These are phyloP conservation scores for Lonicera japonica DNA, from an alignment of 129 eudicot genomes.

Conservation along the genomic window DNA sequence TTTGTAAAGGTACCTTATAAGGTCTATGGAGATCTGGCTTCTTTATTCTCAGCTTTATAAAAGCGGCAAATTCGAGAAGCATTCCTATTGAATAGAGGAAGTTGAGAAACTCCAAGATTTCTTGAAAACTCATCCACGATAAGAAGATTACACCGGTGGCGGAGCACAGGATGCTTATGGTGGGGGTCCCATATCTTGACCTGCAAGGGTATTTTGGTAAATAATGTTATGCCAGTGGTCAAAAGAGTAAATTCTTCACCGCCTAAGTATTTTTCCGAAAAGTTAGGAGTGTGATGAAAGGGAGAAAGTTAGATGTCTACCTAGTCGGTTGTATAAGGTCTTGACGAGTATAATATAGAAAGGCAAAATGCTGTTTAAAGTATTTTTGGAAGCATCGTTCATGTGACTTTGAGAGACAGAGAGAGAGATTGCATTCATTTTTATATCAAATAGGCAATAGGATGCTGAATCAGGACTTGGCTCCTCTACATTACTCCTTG, in stretches of 20 bases:
- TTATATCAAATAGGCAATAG: too few species aligned
- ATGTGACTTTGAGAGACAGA: too few species aligned
- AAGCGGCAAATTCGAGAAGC: slow-evolving; percentile 89
- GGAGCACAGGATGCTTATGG: slow-evolving; percentile 76
- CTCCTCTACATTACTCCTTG: too few species aligned
- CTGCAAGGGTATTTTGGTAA: slow-evolving; percentile 27
- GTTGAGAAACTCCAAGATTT: slow-evolving; percentile 83
- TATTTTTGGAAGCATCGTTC: not conserved
- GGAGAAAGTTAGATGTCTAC: too few species aligned
- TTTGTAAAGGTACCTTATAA: slow-evolving; percentile 66
- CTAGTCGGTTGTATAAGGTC: too few species aligned
- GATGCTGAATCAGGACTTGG: too few species aligned
- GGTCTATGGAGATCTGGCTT: slow-evolving; percentile 86
- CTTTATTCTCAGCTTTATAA: slow-evolving; percentile 59
- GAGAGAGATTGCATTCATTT: too few species aligned
- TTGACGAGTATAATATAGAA: too few species aligned
- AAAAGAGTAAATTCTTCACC: not conserved
- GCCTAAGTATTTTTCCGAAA: not conserved
- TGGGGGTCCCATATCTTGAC: slow-evolving; percentile 86
- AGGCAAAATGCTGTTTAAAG: too few species aligned
- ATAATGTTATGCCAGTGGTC: not conserved
- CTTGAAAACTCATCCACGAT: slow-evolving; percentile 94
- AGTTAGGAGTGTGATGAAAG: too few species aligned
- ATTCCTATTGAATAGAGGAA: slow-evolving; percentile 76
- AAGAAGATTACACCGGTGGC: slow-evolving; percentile 88